phyloP scores from a whole-genome alignment of 176 grass and related monocot species.

The Triticum urartu region DNA sequence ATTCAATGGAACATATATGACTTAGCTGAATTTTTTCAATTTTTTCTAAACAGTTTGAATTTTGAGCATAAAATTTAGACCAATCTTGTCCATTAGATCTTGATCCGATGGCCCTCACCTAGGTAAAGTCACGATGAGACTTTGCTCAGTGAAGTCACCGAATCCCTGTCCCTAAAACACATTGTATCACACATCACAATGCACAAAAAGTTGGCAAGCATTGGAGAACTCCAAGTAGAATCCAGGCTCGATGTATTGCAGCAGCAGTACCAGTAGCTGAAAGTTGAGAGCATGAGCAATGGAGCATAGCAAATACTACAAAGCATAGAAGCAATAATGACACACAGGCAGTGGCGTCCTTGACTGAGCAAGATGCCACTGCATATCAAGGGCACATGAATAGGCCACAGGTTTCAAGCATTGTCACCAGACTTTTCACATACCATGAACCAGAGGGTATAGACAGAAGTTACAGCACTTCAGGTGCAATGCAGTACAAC shows the following conservation, averaged over 20 bases:
- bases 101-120: too few relatives aligned
- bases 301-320: constrained; percentile 12
- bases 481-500: constrained; percentile 19
- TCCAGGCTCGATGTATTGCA: constrained; percentile 13
- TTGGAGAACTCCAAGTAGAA: not conserved
- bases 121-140: too few relatives aligned
- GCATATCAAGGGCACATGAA: not conserved
- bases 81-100: too few relatives aligned
- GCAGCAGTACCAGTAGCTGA: not conserved
- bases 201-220: constrained; percentile 12
- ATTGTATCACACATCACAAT: constrained; percentile 1
- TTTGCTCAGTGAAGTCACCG: too few relatives aligned
- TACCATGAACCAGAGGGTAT: not conserved
- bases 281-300: constrained; percentile 23
- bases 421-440: constrained; percentile 15
- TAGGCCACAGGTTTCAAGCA: constrained; percentile 14
- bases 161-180: not conserved
- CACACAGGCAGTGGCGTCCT: not conserved
- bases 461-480: constrained; percentile 29
- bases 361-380: constrained; percentile 26
- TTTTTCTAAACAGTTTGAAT: too few relatives aligned
- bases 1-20: too few relatives aligned
- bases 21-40: too few relatives aligned
- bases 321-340: constrained; percentile 39
- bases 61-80: too few relatives aligned